Conservation (phyloP, 805 yeast species). For the Spathaspora sp. region DNA sequence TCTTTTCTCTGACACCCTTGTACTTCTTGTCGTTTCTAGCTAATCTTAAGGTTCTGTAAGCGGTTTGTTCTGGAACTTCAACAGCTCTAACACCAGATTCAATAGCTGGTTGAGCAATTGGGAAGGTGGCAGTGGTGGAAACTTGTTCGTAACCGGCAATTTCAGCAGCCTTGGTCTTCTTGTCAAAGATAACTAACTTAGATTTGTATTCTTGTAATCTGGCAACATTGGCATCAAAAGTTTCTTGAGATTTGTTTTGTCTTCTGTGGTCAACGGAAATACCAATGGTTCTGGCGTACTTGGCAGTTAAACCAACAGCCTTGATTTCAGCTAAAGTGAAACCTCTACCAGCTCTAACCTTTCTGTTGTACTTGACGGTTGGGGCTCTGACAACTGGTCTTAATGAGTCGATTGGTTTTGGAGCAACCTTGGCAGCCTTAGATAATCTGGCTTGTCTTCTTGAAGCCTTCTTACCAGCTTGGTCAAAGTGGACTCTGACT, state of each 20-base stretch:
- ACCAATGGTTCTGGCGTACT: slow-evolving; percentile 98
- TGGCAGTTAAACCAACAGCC: slow-evolving; percentile 89
- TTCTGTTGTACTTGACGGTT: slow-evolving; percentile 98
- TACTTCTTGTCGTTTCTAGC: slow-evolving; percentile 93
- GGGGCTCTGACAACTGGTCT: slow-evolving; percentile 99
- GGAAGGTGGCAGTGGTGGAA: slow-evolving; percentile 79
- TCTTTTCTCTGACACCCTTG: slow-evolving; percentile 96
- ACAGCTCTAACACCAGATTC: slow-evolving; percentile 89
- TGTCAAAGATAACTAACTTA: slow-evolving; percentile 93
- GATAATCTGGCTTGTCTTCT: slow-evolving; percentile 93
- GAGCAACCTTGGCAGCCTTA: slow-evolving; percentile 94
- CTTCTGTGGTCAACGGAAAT: slow-evolving; percentile 99
- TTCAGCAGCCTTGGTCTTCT: slow-evolving; percentile 75
- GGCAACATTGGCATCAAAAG: slow-evolving; percentile 89
- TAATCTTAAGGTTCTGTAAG: slow-evolving; percentile 91
- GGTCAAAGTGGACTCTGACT: slow-evolving; percentile 99
- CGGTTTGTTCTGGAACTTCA: slow-evolving; percentile 63
- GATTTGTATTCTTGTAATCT: slow-evolving; percentile 96
- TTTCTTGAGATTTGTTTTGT: slow-evolving; percentile 96
- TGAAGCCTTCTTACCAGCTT: slow-evolving; percentile 98
- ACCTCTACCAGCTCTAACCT: slow-evolving; percentile 99
- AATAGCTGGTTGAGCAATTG: slow-evolving; percentile 74
- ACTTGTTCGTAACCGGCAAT: slow-evolving; percentile 64
- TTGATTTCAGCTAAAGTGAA: slow-evolving; percentile 96
- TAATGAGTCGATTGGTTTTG: slow-evolving; percentile 94